Percentiles rank a stretch among this genome's conserved stretches.
Evolutionary conservation across 495 filamentous ascomycete species (phyloP).

Genomic region (Peziza echinospora): DNA sequence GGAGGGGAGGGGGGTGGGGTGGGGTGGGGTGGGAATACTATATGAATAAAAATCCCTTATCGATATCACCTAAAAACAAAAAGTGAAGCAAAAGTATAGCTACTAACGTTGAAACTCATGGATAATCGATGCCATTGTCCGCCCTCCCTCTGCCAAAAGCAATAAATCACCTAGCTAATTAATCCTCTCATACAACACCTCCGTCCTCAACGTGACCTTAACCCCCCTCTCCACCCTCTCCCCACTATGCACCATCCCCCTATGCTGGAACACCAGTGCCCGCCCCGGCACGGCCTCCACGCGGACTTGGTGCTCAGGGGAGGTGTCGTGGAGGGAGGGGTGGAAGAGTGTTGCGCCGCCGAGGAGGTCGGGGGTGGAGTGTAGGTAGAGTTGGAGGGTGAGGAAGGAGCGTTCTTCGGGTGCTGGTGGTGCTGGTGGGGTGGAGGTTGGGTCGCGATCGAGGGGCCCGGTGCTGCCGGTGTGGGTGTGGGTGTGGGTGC

Average conservation of each 20-base stretch:
- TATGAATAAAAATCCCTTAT: no score
- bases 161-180: no score
- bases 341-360: constrained; percentile 39
- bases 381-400: constrained; percentile 49
- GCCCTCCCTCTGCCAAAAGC: no score
- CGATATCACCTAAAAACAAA: no score
- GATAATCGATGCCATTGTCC: no score
- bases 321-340: constrained; percentile 7
- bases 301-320: constrained; percentile 23
- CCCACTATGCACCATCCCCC: constrained; percentile 33
- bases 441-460: no score
- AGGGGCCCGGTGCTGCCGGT: no score
- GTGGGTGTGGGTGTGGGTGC: no score
- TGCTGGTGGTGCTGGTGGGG: constrained; percentile 33
- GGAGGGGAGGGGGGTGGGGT: no score
- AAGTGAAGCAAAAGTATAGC: no score
- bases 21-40: no score
- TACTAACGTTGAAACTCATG: no score
- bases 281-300: constrained; percentile 34
- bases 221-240: constrained; percentile 34
- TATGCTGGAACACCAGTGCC: constrained; percentile 40
- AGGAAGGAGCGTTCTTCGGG: constrained; percentile 30
- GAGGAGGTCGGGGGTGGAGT: constrained; percentile 25
- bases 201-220: constrained; percentile 40
- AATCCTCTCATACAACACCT: constrained; percentile 34